These are phyloP conservation scores for Eucalyptus leucophloia DNA, from an alignment of 345 rosid genomes.

Conservation along the genomic window DNA sequence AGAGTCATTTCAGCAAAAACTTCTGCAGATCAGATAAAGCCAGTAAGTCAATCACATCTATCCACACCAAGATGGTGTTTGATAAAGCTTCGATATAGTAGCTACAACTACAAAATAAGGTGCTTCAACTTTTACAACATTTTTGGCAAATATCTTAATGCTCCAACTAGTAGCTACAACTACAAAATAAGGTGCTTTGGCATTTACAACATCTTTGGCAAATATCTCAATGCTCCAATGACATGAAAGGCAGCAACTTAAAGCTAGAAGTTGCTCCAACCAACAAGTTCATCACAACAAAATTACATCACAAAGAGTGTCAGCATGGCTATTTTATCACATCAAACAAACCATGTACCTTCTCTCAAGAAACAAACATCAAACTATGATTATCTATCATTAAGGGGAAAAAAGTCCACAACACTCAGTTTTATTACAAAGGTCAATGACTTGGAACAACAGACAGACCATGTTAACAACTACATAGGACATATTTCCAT, in stretches of 20 bases:
- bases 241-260: background rate
- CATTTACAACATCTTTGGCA: background rate
- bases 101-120: background rate
- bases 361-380: background rate
- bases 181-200: background rate
- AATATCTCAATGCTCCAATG: background rate
- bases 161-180: background rate
- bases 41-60: background rate
- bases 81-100: background rate
- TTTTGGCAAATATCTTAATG: background rate
- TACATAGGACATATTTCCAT: background rate
- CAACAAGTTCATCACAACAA: background rate
- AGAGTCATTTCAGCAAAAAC: background rate
- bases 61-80: background rate
- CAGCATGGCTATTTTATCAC: background rate
- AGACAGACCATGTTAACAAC: background rate
- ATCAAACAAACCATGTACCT: background rate
- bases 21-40: background rate
- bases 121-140: background rate
- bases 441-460: background rate
- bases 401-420: background rate
- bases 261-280: background rate
- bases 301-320: background rate
- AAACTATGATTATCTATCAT: background rate
- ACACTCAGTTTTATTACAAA: background rate